Conservation (phyloP, 208 protist genomes). For the Vickermania ingenoplastis region DNA sequence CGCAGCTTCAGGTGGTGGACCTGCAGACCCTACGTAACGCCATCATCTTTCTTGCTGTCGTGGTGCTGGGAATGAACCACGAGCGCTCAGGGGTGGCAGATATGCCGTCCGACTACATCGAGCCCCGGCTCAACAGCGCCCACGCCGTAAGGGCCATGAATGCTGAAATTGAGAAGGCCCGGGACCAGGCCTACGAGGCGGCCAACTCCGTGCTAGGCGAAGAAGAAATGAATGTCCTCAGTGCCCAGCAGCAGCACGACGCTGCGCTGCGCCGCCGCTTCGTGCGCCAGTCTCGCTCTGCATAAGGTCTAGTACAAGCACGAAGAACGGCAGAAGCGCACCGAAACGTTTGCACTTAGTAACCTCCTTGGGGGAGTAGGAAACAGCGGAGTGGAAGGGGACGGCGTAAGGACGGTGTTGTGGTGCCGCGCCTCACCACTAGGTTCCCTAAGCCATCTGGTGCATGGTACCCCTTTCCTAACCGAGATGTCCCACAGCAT, state of each 20-base stretch:
- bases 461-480: too few species aligned
- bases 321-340: too few species aligned
- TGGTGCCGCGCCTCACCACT: too few species aligned
- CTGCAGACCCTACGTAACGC: constrained; percentile 49
- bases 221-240: constrained; percentile 68
- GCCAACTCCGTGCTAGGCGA: constrained; percentile 56
- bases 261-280: constrained; percentile 72
- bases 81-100: constrained; percentile 20
- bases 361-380: too few species aligned
- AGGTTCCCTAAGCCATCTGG: too few species aligned
- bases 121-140: constrained; percentile 43
- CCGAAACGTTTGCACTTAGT: too few species aligned
- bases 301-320: not conserved
- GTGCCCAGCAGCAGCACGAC: constrained; percentile 70
- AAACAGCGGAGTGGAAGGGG: too few species aligned
- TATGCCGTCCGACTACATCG: constrained; percentile 62
- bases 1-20: constrained; percentile 39
- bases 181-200: constrained; percentile 43
- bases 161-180: constrained; percentile 54
- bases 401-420: too few species aligned
- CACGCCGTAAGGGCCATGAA: constrained; percentile 35
- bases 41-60: constrained; percentile 53
- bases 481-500: too few species aligned
- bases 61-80: constrained; percentile 40
- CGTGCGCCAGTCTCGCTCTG: constrained; percentile 41